Conservation (phyloP, 1,139 yeast genomes). For the Oligophagozyma castellii region DNA sequence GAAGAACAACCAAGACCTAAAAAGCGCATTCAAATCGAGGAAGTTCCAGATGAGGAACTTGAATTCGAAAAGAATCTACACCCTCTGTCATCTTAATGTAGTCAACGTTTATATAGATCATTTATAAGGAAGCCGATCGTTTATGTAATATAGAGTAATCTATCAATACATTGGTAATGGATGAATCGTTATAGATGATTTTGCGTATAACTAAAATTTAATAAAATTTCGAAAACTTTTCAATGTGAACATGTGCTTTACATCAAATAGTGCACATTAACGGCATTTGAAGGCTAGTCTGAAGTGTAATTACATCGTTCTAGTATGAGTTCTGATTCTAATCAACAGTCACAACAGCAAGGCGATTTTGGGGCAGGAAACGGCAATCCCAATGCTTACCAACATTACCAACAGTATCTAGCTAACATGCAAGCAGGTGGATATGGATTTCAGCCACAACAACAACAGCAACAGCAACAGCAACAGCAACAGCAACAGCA, state of each 20-base stretch:
- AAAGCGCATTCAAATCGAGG: constrained; percentile 30
- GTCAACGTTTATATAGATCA: no score
- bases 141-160: no score
- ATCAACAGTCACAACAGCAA: constrained; percentile 15
- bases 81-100: constrained; percentile 6
- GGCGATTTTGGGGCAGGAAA: constrained; percentile 17
- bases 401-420: constrained; percentile 22
- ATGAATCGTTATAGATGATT: no score
- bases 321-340: constrained; percentile 18
- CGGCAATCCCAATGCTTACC: constrained; percentile 24
- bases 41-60: constrained; percentile 30
- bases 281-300: no score
- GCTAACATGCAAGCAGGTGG: constrained; percentile 21
- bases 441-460: no score
- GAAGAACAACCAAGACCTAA: constrained; percentile 25
- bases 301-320: no score
- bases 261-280: no score
- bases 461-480: constrained; percentile 24
- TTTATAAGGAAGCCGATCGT: no score
- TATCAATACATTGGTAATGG: no score
- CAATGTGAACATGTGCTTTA: no score
- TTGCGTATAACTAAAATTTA: no score
- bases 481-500: constrained; percentile 20
- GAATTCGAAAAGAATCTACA: constrained; percentile 24
- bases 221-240: no score